phyloP scores from a whole-genome alignment of 2,329 filamentous ascomycete genomes.

The Neofusicoccum laricinum region DNA sequence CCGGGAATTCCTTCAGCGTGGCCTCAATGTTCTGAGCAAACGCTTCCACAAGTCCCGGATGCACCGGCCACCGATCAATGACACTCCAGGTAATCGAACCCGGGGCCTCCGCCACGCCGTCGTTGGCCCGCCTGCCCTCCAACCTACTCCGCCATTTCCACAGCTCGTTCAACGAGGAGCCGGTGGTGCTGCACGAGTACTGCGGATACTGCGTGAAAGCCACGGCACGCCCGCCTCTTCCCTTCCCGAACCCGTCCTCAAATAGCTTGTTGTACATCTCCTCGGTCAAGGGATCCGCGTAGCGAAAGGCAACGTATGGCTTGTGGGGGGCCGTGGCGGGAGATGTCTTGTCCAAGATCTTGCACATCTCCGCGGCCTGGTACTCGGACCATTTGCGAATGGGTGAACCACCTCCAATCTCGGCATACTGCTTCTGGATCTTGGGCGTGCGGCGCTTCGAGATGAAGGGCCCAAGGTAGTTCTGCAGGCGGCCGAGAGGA shows the following conservation, averaged over 20 bases:
- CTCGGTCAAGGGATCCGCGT: constrained; percentile 89
- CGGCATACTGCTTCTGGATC: constrained; percentile 92
- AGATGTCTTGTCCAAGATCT: constrained; percentile 84
- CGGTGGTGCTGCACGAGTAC: constrained; percentile 96
- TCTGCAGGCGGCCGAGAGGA: constrained; percentile 87
- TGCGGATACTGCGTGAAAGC: constrained; percentile 98
- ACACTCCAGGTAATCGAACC: constrained; percentile 93
- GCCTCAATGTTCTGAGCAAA: constrained; percentile 91
- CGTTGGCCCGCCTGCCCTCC: constrained; percentile 67
- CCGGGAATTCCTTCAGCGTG: constrained; percentile 78
- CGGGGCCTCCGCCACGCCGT: constrained; percentile 50
- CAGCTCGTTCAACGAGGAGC: constrained; percentile 91
- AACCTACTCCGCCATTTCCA: constrained; percentile 95
- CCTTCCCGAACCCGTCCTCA: constrained; percentile 84
- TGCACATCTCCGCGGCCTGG: constrained; percentile 94
- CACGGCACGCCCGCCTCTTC: constrained; percentile 87
- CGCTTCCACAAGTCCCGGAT: constrained; percentile 83
- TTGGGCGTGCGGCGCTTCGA: constrained; percentile 86
- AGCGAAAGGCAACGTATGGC: constrained; percentile 95
- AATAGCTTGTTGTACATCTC: constrained; percentile 84
- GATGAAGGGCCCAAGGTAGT: constrained; percentile 85
- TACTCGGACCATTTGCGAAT: constrained; percentile 98
- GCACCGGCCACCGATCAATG: constrained; percentile 96
- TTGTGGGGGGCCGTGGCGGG: constrained; percentile 95
- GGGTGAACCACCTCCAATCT: constrained; percentile 94